phyloP scores from a whole-genome alignment of 2,329 filamentous ascomycete genomes.

The Hymenoscyphus repandus region DNA sequence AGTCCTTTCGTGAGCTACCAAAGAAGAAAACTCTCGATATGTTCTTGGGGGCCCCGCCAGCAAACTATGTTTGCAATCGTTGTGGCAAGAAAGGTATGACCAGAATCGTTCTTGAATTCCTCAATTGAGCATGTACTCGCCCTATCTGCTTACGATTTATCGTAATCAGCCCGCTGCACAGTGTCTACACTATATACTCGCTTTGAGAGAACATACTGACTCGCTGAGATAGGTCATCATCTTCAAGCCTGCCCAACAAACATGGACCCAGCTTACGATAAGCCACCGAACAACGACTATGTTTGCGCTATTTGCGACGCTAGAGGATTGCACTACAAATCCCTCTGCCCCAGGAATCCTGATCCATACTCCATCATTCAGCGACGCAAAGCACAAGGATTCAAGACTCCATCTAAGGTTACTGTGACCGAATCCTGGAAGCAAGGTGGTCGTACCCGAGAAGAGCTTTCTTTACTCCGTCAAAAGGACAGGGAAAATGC shows the following conservation, averaged over 20 bases:
- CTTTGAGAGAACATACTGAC: conserved; percentile 3
- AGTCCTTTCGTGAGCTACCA: background rate
- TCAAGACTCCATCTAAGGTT: background rate
- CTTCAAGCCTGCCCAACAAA: conserved; percentile 38
- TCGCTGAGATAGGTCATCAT: conserved; percentile 33
- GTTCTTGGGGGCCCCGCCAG: conserved; percentile 13
- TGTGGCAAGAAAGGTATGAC: conserved; percentile 21
- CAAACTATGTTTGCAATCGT: conserved; percentile 25
- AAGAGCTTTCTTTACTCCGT: conserved; percentile 4
- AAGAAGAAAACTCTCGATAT: conserved; percentile 2
- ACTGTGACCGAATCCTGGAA: background rate
- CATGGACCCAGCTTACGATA: conserved; percentile 36
- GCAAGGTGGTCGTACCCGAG: background rate
- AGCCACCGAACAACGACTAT: conserved; percentile 29
- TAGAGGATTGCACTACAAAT: conserved; percentile 33
- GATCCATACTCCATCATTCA: conserved; percentile 31
- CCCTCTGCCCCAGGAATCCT: conserved; percentile 35
- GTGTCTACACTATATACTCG: background rate
- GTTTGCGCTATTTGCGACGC: conserved; percentile 33
- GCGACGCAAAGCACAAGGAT: conserved; percentile 25
- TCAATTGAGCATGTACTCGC: too few species aligned
- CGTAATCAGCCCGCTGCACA: too few species aligned
- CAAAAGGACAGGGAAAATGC: background rate
- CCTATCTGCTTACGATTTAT: too few species aligned
- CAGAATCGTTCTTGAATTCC: too few species aligned